phyloP scores from a whole-genome alignment of 495 filamentous ascomycete species.

The Lepraria neglecta region DNA sequence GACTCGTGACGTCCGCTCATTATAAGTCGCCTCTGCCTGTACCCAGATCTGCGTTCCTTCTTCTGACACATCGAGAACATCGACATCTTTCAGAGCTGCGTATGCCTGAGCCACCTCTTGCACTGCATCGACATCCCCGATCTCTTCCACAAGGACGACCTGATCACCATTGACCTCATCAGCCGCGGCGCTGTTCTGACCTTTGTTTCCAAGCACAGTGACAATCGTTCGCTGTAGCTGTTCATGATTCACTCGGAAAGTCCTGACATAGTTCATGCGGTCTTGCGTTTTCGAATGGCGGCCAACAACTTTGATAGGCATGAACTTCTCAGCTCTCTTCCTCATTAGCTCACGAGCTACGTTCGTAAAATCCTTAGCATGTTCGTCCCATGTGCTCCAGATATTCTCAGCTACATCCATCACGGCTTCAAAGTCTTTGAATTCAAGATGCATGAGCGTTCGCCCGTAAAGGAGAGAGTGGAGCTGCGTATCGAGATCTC shows the following conservation, averaged over 20 bases:
- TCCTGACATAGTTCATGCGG: constrained; percentile 83
- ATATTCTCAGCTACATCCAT: constrained; percentile 79
- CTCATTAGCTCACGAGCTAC: constrained; percentile 89
- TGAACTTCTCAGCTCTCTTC: constrained; percentile 90
- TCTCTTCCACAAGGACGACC: constrained; percentile 75
- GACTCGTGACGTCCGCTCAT: constrained; percentile 90
- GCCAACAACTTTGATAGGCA: constrained; percentile 88
- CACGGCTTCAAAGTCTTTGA: constrained; percentile 76
- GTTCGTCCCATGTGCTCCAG: constrained; percentile 89
- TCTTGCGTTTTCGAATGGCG: constrained; percentile 82
- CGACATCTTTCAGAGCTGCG: constrained; percentile 84
- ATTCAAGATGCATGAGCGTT: constrained; percentile 85
- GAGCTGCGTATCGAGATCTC: constrained; percentile 78
- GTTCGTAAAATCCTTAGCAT: constrained; percentile 94
- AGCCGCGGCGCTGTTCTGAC: constrained; percentile 42
- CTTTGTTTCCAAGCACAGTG: constrained; percentile 79
- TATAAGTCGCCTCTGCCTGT: constrained; percentile 88
- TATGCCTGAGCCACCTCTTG: constrained; percentile 93
- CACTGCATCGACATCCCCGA: constrained; percentile 96
- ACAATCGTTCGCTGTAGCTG: constrained; percentile 93
- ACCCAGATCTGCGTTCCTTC: constrained; percentile 89
- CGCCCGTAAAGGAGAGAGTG: constrained; percentile 79
- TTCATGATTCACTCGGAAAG: constrained; percentile 92
- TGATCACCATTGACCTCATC: constrained; percentile 47
- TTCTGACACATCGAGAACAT: constrained; percentile 83